Percentiles rank a stretch among this genome's conserved stretches.
These are phyloP conservation scores for Trypanosomatidae sp. DNA, from an alignment of 208 protist genomes.

Conservation along the genomic window DNA sequence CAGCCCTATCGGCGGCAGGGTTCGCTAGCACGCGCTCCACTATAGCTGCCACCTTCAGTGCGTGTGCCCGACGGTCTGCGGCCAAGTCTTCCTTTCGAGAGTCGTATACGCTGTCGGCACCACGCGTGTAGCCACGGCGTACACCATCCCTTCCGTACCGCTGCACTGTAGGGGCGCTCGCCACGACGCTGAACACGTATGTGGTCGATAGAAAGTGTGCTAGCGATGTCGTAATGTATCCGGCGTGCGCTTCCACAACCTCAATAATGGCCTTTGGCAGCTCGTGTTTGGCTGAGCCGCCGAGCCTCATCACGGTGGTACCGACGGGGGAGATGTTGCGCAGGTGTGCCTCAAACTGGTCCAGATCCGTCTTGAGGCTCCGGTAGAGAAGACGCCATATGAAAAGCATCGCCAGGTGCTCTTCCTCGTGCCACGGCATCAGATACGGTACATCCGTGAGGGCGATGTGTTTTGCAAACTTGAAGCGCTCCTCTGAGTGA, in stretches of 20 bases:
- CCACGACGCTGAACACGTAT: constrained; percentile 19
- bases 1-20: constrained; percentile 6
- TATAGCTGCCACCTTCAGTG: constrained; percentile 7
- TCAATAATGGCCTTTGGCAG: constrained; percentile 11
- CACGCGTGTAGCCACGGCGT: background rate
- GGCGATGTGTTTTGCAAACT: constrained; percentile 8
- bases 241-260: constrained; percentile 14
- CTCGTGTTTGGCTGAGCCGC: background rate
- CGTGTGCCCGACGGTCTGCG: background rate
- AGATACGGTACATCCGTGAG: constrained; percentile 31
- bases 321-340: background rate
- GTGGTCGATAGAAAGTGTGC: constrained; percentile 8
- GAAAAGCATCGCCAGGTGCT: constrained; percentile 21
- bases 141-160: background rate
- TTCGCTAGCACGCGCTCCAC: constrained; percentile 9
- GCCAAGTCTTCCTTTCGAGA: background rate
- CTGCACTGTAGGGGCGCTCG: background rate
- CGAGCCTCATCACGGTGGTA: background rate
- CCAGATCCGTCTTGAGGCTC: constrained; percentile 25
- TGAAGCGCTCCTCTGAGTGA: constrained; percentile 13
- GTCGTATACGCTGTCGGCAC: background rate
- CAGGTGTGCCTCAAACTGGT: constrained; percentile 4
- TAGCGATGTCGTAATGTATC: constrained; percentile 26
- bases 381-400: constrained; percentile 41
- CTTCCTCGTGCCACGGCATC: constrained; percentile 26